Base-by-base conservation (phyloP, 202 grass and related monocot genomes). In the Panicum virgatum region DNA sequence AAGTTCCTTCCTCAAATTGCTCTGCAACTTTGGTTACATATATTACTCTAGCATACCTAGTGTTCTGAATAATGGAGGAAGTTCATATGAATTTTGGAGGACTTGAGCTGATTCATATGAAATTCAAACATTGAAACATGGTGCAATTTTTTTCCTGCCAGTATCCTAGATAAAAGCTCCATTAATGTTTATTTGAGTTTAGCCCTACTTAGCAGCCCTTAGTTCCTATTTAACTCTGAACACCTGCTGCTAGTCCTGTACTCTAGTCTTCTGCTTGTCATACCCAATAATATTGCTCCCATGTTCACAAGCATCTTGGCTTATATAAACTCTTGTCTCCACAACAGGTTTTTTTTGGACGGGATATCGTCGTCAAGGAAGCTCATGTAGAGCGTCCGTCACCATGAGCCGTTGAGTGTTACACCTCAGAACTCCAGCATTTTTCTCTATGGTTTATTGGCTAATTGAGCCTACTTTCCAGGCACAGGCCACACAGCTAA, bases 301-400 rank as follows among this genome's bases (percentile, higher is more conserved):
- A 7, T 65, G 38, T 66, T 26, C 25, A 50, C 22, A 19, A 57
- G 22, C 63, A 46, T 18, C 67, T 45, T 74, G 7, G 63, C 70
- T 89, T 32, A 76, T 37, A 19, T 77, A 14, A 20, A 42, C 29
- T 86, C 20, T 72, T 77, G 43, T 16, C 77, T 54, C 8, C 48
- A 39, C 58, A 74, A 90, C 82, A 94, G 88, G 62, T 66, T 51
- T 94, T 94, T 84, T 56, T 72, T 45, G 91, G 91, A 74, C 86
- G 91, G 53, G 79, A 82, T 52, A 84, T 94, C 64, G 46, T 94
- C 8, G 80, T 94, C 51, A 88, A 87, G 83, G 76, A 82, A 86
- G 88, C 81, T 79, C 79, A 74, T 16, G 42, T 69, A 61, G 76
- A 86, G 14, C 73, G 73, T 39, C 73, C 46, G 66, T 68, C 34